Percentiles rank a stretch among this genome's conserved stretches.
phyloP scores from a whole-genome alignment of 2,329 filamentous ascomycete species.

The Pyricularia grisea region DNA sequence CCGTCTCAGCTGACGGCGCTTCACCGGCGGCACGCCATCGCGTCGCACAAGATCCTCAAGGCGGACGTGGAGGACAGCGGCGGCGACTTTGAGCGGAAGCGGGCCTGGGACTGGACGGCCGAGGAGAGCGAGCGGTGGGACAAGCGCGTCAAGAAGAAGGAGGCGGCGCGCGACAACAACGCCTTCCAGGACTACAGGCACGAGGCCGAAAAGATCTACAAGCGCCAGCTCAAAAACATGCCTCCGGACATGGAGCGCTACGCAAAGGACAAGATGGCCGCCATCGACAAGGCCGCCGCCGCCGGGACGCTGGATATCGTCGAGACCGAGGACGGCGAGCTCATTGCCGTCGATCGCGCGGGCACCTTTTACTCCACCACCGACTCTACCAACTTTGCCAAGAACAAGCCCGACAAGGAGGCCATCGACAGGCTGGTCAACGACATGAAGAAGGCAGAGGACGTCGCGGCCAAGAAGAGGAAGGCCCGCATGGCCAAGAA shows the following conservation, averaged over 20 bases:
- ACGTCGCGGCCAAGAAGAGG: constrained; percentile 75
- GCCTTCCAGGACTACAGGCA: constrained; percentile 84
- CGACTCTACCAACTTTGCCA: constrained; percentile 69
- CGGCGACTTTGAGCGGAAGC: constrained; percentile 93
- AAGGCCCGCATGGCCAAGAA: constrained; percentile 67
- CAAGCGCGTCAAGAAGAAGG: constrained; percentile 78
- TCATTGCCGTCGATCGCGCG: constrained; percentile 87
- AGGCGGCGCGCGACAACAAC: constrained; percentile 69
- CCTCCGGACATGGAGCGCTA: constrained; percentile 75
- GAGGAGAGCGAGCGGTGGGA: constrained; percentile 96
- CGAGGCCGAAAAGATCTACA: constrained; percentile 88
- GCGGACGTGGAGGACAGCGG: constrained; percentile 77
- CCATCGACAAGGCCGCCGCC: constrained; percentile 75
- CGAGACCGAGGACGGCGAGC: constrained; percentile 88
- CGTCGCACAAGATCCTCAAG: constrained; percentile 87
- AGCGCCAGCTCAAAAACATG: constrained; percentile 68
- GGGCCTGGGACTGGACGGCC: constrained; percentile 97
- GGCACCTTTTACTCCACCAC: constrained; percentile 86
- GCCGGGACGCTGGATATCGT: constrained; percentile 84
- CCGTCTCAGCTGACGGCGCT: constrained; percentile 67
- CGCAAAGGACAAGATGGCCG: constrained; percentile 73
- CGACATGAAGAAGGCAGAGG: constrained; percentile 83
- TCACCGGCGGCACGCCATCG: constrained; percentile 78
- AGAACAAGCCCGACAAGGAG: constrained; percentile 80
- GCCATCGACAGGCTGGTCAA: constrained; percentile 81